A percentile compares a stretch with the other conserved stretches of the same genome.
phyloP scores from a whole-genome alignment of 192 early-diverging fungal species.

The Chytriomyces sp. region DNA sequence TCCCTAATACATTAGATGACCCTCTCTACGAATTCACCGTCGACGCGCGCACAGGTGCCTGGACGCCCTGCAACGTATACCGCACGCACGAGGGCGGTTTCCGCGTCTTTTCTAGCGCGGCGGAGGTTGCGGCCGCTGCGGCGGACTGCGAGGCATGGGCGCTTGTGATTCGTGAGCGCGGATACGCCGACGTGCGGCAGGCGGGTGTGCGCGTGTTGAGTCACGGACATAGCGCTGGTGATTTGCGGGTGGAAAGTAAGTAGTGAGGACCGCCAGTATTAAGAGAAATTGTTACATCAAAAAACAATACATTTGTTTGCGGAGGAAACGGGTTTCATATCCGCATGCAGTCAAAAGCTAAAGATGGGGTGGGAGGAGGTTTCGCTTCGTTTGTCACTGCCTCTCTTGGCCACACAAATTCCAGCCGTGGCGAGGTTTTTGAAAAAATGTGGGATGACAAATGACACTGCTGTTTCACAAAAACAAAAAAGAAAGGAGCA shows the following conservation, averaged over 20 bases:
- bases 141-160: slow-evolving; percentile 6
- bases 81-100: slow-evolving; percentile 12
- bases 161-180: neutral
- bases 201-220: neutral
- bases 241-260: too few relatives aligned
- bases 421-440: neutral
- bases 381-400: too few relatives aligned
- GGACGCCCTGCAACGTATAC: slow-evolving; percentile 9
- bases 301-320: too few relatives aligned
- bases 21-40: slow-evolving; percentile 21
- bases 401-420: neutral
- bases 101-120: neutral
- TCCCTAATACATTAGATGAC: too few relatives aligned
- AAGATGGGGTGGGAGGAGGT: too few relatives aligned
- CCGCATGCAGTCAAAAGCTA: too few relatives aligned
- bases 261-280: too few relatives aligned
- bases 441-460: neutral
- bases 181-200: slow-evolving; percentile 12
- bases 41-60: neutral
- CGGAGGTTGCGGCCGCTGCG: neutral
- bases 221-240: too few relatives aligned
- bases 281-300: too few relatives aligned
- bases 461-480: neutral
- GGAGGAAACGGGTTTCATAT: too few relatives aligned
- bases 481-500: neutral